A percentile compares a stretch with the other conserved stretches of the same genome.
Conservation (phyloP, 192 early-diverging fungal species). For the Umbelopsis sp. region DNA sequence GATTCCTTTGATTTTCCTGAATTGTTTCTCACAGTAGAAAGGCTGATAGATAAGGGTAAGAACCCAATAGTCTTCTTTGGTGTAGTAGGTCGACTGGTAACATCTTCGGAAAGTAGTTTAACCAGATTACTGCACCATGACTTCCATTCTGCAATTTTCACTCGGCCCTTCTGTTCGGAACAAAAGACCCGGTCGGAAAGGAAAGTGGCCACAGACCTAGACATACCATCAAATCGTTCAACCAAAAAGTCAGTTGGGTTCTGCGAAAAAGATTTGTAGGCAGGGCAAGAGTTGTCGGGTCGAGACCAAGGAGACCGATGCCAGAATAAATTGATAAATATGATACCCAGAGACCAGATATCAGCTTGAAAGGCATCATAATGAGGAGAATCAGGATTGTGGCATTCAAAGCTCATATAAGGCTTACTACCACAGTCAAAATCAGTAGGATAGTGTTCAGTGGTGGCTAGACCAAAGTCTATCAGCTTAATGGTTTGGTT, state of each 20-base stretch:
- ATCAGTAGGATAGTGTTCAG: constrained; percentile 72
- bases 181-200: constrained; percentile 64
- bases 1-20: constrained; percentile 13
- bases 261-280: constrained; percentile 61
- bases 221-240: constrained; percentile 56
- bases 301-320: constrained; percentile 75
- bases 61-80: constrained; percentile 17
- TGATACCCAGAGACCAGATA: constrained; percentile 75
- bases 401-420: constrained; percentile 57
- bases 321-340: constrained; percentile 71
- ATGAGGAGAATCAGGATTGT: constrained; percentile 36
- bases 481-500: constrained; percentile 72
- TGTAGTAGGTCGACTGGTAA: neutral
- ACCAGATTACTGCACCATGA: constrained; percentile 31
- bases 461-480: constrained; percentile 92
- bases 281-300: constrained; percentile 58
- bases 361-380: constrained; percentile 68
- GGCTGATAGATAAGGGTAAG: constrained; percentile 5
- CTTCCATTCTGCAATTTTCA: constrained; percentile 31
- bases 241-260: constrained; percentile 63
- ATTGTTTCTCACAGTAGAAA: constrained; percentile 5
- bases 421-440: constrained; percentile 83
- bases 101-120: constrained; percentile 13
- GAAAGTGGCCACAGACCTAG: constrained; percentile 59
- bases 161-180: constrained; percentile 30